A percentile compares a stretch with the other conserved stretches of the same genome.
Conservation (phyloP, 2,329 filamentous ascomycete genomes). For the Magnaporthiopsis rhizophila region DNA sequence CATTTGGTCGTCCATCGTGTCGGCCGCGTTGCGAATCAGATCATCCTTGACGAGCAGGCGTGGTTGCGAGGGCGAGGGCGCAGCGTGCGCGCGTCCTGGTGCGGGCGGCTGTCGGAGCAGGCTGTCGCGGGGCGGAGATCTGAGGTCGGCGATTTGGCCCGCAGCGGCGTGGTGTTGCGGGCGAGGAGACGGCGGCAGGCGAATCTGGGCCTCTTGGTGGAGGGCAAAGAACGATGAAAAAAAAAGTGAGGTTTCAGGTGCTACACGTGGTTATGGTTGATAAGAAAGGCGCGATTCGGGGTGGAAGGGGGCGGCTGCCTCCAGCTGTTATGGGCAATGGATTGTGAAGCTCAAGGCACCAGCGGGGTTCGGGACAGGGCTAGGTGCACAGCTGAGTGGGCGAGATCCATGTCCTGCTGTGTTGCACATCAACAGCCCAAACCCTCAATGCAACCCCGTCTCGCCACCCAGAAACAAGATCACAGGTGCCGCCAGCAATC, state of each 20-base stretch:
- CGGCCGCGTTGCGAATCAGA: not conserved
- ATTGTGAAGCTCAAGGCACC: not conserved
- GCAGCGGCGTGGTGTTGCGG: no score
- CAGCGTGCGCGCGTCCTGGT: no score
- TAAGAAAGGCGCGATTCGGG: no score
- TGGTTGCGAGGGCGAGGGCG: not conserved
- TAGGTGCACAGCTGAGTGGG: not conserved
- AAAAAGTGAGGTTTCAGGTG: not conserved
- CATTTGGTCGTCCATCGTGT: constrained; percentile 28
- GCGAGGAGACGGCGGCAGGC: no score
- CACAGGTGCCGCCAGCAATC: no score
- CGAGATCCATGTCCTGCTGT: not conserved
- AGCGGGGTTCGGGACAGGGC: not conserved
- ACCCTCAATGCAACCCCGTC: not conserved
- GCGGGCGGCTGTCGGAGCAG: not conserved
- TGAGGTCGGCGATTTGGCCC: no score
- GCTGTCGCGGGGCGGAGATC: no score
- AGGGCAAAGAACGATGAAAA: not conserved
- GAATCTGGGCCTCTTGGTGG: not conserved
- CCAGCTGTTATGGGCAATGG: not conserved
- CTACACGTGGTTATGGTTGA: not conserved
- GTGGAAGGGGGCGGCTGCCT: not conserved
- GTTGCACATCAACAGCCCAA: not conserved
- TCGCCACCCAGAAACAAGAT: not conserved
- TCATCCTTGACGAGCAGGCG: not conserved